phyloP scores from a whole-genome alignment of 495 filamentous ascomycete species.

The Daldinia concentrica region DNA sequence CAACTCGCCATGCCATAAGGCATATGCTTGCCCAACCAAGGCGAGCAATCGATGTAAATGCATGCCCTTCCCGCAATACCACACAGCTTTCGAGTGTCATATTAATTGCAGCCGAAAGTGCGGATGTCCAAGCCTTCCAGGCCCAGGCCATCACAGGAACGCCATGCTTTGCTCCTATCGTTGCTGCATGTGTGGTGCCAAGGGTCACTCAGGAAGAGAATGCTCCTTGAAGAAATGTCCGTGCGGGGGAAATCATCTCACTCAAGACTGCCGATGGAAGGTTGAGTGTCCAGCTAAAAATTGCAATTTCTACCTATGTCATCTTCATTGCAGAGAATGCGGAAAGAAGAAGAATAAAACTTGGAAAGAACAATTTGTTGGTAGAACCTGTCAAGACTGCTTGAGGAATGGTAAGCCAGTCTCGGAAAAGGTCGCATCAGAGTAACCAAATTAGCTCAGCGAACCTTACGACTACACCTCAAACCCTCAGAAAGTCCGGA shows the following conservation, averaged over 20 bases:
- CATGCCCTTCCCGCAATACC: slow-evolving; percentile 49
- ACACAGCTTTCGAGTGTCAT: slow-evolving; percentile 44
- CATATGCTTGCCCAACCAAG: slow-evolving; percentile 44
- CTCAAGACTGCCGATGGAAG: slow-evolving; percentile 53
- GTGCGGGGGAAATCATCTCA: slow-evolving; percentile 50
- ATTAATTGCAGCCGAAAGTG: slow-evolving; percentile 48
- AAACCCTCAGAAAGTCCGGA: not conserved
- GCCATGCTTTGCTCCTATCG: slow-evolving; percentile 50
- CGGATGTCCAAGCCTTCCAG: slow-evolving; percentile 36
- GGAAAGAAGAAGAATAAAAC: slow-evolving; percentile 45
- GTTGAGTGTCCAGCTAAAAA: slow-evolving; percentile 45
- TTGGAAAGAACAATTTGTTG: slow-evolving; percentile 41
- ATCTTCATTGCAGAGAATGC: slow-evolving; percentile 51
- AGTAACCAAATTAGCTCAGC: no score
- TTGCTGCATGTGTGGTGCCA: slow-evolving; percentile 55
- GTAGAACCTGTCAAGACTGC: slow-evolving; percentile 47
- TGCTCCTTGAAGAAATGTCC: slow-evolving; percentile 47
- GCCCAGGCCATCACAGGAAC: slow-evolving; percentile 44
- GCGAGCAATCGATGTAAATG: slow-evolving; percentile 52
- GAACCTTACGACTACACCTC: not conserved
- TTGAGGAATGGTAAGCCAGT: slow-evolving; percentile 37
- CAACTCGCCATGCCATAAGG: slow-evolving; percentile 40
- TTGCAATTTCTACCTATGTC: slow-evolving; percentile 49
- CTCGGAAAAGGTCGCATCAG: not conserved
- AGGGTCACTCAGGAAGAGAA: slow-evolving; percentile 48